Conservation (phyloP, 306 rosid genomes). For the Glycyrrhiza uralensis region DNA sequence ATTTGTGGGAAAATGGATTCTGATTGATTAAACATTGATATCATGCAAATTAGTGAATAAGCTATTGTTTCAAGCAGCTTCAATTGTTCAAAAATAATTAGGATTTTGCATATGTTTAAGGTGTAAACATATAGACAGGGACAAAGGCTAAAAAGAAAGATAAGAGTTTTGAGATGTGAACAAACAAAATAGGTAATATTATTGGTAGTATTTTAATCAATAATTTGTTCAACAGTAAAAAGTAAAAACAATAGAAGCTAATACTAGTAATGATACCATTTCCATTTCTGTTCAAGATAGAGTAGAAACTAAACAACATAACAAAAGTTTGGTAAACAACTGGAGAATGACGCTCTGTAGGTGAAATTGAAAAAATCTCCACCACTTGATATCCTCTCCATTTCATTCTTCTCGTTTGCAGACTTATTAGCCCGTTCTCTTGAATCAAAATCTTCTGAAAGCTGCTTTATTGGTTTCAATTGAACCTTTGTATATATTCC, state of each 20-base stretch:
- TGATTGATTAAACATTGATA: too few relatives aligned
- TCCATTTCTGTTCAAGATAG: conserved; percentile 99
- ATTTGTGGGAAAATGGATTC: too few relatives aligned
- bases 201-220: not conserved
- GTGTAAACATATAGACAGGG: too few relatives aligned
- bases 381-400: conserved; percentile 49
- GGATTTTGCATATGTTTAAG: too few relatives aligned
- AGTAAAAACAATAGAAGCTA: conserved; percentile 16
- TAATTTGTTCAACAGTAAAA: not conserved
- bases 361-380: conserved; percentile 49
- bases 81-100: too few relatives aligned
- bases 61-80: too few relatives aligned
- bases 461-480: conserved; percentile 80
- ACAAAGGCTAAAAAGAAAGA: too few relatives aligned
- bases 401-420: conserved; percentile 57
- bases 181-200: not conserved
- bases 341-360: conserved; percentile 60
- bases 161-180: too few relatives aligned
- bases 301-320: conserved; percentile 93
- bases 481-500: conserved; percentile 91
- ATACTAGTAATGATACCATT: conserved; percentile 58
- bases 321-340: conserved; percentile 89
- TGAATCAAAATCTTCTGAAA: conserved; percentile 86
- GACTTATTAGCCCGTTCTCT: conserved; percentile 55
- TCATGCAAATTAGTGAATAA: too few relatives aligned